A percentile compares a stretch with the other conserved stretches of the same genome.
phyloP scores from a whole-genome alignment of 345 rosid species.

The Aquilaria sinensis region DNA sequence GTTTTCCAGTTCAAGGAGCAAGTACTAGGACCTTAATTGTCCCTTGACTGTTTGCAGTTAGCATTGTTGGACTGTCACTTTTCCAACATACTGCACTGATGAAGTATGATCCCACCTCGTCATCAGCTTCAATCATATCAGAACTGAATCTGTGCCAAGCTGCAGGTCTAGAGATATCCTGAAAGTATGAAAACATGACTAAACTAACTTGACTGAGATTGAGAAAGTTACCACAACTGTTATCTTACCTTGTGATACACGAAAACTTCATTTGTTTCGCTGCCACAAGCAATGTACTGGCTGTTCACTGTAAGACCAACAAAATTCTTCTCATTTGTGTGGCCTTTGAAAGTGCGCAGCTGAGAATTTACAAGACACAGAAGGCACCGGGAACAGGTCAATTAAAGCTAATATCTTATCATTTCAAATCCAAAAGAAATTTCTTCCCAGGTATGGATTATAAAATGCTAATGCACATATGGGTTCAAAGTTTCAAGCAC shows the following conservation, averaged over 20 bases:
- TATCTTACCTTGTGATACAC: conserved; percentile 59
- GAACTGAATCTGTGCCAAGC: conserved; percentile 48
- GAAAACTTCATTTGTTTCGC: conserved; percentile 65
- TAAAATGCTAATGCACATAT: no score
- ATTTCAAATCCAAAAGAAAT: not conserved
- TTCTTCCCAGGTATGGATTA: no score
- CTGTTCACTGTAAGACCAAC: conserved; percentile 54
- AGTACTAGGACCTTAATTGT: conserved; percentile 44
- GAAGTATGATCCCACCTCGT: conserved; percentile 33
- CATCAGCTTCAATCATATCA: conserved; percentile 26
- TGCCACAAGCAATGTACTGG: conserved; percentile 59
- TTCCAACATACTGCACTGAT: conserved; percentile 68
- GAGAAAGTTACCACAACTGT: not conserved
- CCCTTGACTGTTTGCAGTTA: conserved; percentile 59
- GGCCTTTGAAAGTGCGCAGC: conserved; percentile 52
- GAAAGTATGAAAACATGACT: conserved; percentile 9
- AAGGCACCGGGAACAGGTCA: no score
- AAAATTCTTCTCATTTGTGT: conserved; percentile 52
- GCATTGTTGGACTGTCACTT: conserved; percentile 46
- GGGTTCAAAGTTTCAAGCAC: not conserved
- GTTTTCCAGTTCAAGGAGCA: conserved; percentile 30
- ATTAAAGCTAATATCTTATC: no score
- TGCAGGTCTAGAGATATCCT: conserved; percentile 49
- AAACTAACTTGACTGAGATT: not conserved
- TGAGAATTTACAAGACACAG: conserved; percentile 18